Conservation (phyloP, 2,329 filamentous ascomycete genomes). For the Calonectria pteridis region DNA sequence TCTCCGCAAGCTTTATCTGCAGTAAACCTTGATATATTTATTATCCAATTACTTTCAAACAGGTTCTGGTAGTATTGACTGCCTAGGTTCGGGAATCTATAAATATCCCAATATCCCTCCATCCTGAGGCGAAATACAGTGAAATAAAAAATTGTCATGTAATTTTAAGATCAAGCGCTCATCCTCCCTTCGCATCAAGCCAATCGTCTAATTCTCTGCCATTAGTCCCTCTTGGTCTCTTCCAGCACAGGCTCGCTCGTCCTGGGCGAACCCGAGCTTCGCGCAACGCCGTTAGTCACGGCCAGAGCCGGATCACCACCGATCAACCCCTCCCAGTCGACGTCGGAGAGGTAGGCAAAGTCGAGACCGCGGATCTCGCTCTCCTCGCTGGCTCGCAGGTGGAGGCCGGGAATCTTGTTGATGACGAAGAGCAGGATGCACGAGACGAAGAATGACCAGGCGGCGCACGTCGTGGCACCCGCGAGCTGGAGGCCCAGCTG, state of each 20-base stretch:
- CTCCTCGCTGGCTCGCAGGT: constrained; percentile 66
- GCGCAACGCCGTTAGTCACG: constrained; percentile 31
- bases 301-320: constrained; percentile 32
- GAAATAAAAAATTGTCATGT: not conserved
- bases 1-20: too few relatives aligned
- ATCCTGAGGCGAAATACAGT: not conserved
- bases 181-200: not conserved
- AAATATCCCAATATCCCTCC: not conserved
- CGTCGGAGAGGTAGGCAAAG: constrained; percentile 45
- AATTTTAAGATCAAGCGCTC: not conserved
- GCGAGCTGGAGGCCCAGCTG: constrained; percentile 70
- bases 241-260: constrained; percentile 1
- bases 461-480: constrained; percentile 66
- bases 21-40: too few relatives aligned
- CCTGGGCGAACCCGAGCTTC: constrained; percentile 24
- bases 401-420: constrained; percentile 69
- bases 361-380: constrained; percentile 68
- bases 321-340: constrained; percentile 41
- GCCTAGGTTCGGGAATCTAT: too few relatives aligned
- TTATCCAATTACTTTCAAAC: too few relatives aligned
- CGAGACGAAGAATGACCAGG: constrained; percentile 67
- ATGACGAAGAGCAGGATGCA: constrained; percentile 66
- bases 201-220: not conserved
- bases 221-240: constrained; percentile 31
- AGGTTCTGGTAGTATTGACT: too few relatives aligned